Base-by-base conservation (phyloP, 306 rosid genomes). In the Dalbergia cochinchinensis region DNA sequence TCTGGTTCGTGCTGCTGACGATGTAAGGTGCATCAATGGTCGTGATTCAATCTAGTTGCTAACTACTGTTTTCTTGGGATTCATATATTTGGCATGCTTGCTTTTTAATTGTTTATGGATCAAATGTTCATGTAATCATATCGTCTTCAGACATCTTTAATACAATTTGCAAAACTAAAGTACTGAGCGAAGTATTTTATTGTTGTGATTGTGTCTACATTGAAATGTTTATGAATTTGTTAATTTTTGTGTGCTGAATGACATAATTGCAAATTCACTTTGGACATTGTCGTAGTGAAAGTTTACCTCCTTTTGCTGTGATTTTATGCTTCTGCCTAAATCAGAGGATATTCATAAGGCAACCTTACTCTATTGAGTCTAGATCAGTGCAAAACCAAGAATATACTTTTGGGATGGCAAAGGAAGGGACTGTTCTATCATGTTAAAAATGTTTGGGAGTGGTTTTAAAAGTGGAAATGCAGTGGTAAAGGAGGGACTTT, bases 281-380 rank as follows among this genome's bases (percentile, higher is more conserved):
- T 68, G 31, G 58, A 34, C 18, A 20, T 34, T 37, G 44, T 48
- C 18, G 41, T 41, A 65, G 26, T 57, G 54, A 11, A 62, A 73
- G 20, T 44, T 20, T 69, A 65, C 35, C 39, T 35, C 42, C 48
- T 22, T 59, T 62, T 62, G 42, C 33, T 20, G 15, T 71, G 66
- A 53, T 69, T 57, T 64, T 55, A 37, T 57, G 65, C 47, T 54
- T 44, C 10, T 45, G 34, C 74, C 18, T 19, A 83, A 54, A 19
- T 33, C 37, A 70, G 37, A 69, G 76, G 64, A 69, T 12, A 42
- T 80, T 50, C 37, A 5, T 39, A 8, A 18, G 61, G 39, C 72
- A 53, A 26, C 45, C 9, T 37, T 60, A 68, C 39, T 60, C 22
- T 20, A 20, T 20, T 20, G 22, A 26, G 31, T 26, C 60, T 51